Percentiles rank a stretch among this genome's conserved stretches.
phyloP scores from a whole-genome alignment of 371 early-diverging fungal species.

The Conidiobolus incongruus region DNA sequence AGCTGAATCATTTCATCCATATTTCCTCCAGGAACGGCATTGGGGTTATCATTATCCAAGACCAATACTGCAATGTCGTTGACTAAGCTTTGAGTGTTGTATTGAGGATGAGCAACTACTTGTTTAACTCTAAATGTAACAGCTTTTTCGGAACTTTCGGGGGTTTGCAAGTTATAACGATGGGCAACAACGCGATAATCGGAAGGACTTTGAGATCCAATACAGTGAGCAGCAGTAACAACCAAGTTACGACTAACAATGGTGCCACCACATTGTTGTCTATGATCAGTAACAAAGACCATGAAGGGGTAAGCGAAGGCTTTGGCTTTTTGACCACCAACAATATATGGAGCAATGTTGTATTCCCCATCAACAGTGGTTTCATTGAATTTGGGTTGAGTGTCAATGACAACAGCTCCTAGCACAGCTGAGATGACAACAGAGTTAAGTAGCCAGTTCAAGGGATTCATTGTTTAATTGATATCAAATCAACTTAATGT shows the following conservation, averaged over 20 bases:
- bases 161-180: no score
- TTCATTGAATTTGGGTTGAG: no score
- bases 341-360: no score
- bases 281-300: neutral
- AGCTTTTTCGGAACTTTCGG: no score
- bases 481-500: no score
- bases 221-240: constrained; percentile 1
- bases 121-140: neutral
- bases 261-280: neutral
- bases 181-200: no score
- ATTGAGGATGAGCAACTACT: constrained; percentile 1
- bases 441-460: no score
- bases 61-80: constrained; percentile 1
- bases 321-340: neutral
- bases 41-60: neutral
- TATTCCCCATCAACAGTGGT: no score
- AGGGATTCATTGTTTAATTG: no score
- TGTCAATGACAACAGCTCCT: no score
- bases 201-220: no score
- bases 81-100: neutral
- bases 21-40: neutral
- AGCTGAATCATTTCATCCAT: neutral
- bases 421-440: no score
- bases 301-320: neutral
- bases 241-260: neutral